phyloP scores from a whole-genome alignment of 2,329 filamentous ascomycete genomes.

The Ophiocordyceps unilateralis region DNA sequence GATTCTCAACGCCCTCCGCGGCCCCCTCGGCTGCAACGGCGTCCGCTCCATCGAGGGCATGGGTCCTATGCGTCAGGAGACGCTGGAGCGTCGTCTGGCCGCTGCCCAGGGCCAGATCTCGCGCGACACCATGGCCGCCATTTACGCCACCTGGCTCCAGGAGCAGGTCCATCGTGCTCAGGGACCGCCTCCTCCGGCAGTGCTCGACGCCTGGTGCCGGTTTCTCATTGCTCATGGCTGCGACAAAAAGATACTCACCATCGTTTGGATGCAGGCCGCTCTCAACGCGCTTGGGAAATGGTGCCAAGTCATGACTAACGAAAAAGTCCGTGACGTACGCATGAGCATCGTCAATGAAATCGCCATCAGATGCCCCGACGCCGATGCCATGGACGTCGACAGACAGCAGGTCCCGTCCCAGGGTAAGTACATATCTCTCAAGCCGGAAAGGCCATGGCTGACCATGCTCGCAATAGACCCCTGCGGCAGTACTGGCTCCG shows the following conservation, averaged over 20 bases:
- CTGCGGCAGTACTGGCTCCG: background rate
- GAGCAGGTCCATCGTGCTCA: slow-evolving; percentile 2
- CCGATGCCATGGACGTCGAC: background rate
- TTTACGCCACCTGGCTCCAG: slow-evolving; percentile 13
- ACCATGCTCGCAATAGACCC: background rate
- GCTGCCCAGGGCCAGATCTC: slow-evolving; percentile 3
- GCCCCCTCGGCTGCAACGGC: slow-evolving; percentile 8
- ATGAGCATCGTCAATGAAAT: background rate
- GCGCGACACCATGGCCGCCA: slow-evolving; percentile 5
- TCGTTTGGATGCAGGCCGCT: slow-evolving; percentile 1
- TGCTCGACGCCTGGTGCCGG: background rate
- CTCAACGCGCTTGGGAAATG: background rate
- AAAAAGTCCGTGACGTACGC: background rate
- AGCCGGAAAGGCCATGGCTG: background rate
- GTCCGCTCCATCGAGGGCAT: slow-evolving; percentile 8
- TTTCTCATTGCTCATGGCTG: background rate
- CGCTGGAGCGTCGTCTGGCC: slow-evolving; percentile 7
- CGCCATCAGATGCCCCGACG: background rate
- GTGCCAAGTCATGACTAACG: background rate
- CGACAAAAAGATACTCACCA: background rate
- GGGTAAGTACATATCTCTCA: background rate
- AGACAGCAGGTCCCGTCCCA: background rate
- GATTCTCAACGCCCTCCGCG: slow-evolving; percentile 7
- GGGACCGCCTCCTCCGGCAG: background rate
- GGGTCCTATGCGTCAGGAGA: slow-evolving; percentile 8